These are phyloP conservation scores for Calonectria naviculata DNA, from an alignment of 2,329 filamentous ascomycete genomes.

Conservation along the genomic window DNA sequence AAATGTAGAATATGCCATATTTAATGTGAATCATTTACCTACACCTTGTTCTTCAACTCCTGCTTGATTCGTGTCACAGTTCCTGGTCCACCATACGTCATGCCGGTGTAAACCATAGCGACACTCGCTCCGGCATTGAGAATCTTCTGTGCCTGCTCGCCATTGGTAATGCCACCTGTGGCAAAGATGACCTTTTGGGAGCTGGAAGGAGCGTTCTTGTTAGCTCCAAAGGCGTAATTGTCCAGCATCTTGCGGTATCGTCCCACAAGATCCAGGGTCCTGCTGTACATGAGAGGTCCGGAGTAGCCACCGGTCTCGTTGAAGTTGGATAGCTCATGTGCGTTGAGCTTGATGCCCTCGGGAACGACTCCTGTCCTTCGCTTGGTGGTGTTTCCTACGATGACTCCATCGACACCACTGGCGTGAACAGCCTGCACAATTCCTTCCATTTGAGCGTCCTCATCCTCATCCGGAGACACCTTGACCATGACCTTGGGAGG, in stretches of 20 bases:
- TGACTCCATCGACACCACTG: slow-evolving; percentile 92
- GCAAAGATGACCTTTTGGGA: slow-evolving; percentile 88
- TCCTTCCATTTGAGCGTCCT: slow-evolving; percentile 83
- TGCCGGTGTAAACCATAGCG: slow-evolving; percentile 89
- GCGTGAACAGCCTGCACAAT: slow-evolving; percentile 87
- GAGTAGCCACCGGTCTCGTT: slow-evolving; percentile 89
- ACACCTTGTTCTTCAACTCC: slow-evolving; percentile 64
- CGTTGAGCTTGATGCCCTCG: slow-evolving; percentile 70
- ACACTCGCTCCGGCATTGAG: slow-evolving; percentile 91
- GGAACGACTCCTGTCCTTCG: slow-evolving; percentile 78
- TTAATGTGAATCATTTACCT: slow-evolving; percentile 24
- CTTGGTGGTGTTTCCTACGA: slow-evolving; percentile 98
- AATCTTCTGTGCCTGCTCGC: slow-evolving; percentile 82
- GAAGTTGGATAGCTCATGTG: slow-evolving; percentile 74
- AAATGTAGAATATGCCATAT: slow-evolving; percentile 15
- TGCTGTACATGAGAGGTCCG: slow-evolving; percentile 87
- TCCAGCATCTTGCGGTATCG: slow-evolving; percentile 81
- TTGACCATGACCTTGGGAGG: slow-evolving; percentile 91
- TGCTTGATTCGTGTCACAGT: slow-evolving; percentile 74
- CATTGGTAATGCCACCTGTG: slow-evolving; percentile 91
- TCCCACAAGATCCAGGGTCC: slow-evolving; percentile 81
- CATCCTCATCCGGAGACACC: slow-evolving; percentile 95
- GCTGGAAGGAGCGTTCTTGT: slow-evolving; percentile 45
- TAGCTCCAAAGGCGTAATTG: slow-evolving; percentile 49
- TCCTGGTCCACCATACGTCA: slow-evolving; percentile 73